A percentile compares a stretch with the other conserved stretches of the same genome.
Evolutionary conservation across 2,329 filamentous ascomycete species (phyloP).

Genomic region (Lomentospora prolificans): DNA sequence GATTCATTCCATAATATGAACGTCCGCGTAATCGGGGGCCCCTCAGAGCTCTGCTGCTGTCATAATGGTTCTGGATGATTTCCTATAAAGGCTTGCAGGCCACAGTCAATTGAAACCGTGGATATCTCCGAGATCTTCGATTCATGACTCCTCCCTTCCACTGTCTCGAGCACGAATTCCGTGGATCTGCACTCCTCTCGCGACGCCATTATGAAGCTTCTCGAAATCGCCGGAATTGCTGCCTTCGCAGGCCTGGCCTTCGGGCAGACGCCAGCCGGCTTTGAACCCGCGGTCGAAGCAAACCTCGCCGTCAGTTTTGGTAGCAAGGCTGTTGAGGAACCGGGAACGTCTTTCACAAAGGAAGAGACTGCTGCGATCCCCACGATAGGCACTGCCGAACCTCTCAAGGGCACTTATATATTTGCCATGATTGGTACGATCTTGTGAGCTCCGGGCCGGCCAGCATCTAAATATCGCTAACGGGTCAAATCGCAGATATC

Average conservation of each 20-base stretch:
- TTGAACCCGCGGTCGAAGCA: conserved; percentile 5
- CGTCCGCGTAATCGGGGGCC: neutral
- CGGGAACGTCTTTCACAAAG: conserved; percentile 4
- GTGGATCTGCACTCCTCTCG: neutral
- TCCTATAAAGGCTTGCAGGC: neutral
- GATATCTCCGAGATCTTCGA: neutral
- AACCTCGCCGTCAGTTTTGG: conserved; percentile 7
- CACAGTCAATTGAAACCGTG: neutral
- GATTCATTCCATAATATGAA: neutral
- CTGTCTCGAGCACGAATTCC: too few relatives aligned
- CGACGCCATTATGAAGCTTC: neutral
- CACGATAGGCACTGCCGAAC: conserved; percentile 4
- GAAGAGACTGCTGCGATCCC: conserved; percentile 5
- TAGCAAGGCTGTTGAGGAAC: neutral
- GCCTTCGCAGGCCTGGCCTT: neutral
- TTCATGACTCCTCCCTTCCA: too few relatives aligned
- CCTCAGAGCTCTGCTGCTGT: neutral
- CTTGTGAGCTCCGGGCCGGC: neutral
- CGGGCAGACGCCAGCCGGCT: conserved; percentile 1
- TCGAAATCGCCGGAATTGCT: neutral
- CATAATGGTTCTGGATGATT: neutral
- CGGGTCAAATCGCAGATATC: neutral
- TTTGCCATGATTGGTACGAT: conserved; percentile 2
- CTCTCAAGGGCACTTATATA: conserved; percentile 6
- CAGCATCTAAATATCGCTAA: neutral